These are phyloP conservation scores for Neonectria ditissima DNA, from an alignment of 2,329 filamentous ascomycete genomes.

Conservation along the genomic window DNA sequence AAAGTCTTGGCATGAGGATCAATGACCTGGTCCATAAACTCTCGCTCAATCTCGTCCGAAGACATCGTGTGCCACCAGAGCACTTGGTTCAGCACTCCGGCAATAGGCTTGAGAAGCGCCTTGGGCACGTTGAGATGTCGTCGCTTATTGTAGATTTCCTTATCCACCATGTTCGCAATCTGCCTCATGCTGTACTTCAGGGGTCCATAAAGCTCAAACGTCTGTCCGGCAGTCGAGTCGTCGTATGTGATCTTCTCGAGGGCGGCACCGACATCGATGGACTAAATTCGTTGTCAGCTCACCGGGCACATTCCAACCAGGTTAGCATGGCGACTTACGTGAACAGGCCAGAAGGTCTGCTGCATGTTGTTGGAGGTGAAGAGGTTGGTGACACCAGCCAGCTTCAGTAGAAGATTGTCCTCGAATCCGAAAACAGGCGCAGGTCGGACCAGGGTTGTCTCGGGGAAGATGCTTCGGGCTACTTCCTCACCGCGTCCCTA, in stretches of 20 bases:
- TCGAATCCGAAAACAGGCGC: conserved; percentile 96
- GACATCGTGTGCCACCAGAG: conserved; percentile 92
- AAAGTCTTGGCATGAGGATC: conserved; percentile 95
- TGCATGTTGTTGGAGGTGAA: conserved; percentile 94
- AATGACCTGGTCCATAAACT: conserved; percentile 93
- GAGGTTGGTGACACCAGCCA: conserved; percentile 83
- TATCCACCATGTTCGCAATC: conserved; percentile 88
- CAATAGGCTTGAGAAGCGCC: conserved; percentile 78
- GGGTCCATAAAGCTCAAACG: conserved; percentile 93
- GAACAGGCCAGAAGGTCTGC: conserved; percentile 90
- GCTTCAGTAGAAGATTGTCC: conserved; percentile 87
- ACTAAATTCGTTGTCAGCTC: conserved; percentile 59
- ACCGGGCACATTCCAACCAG: not conserved
- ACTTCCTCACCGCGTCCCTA: conserved; percentile 84
- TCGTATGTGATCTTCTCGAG: conserved; percentile 92
- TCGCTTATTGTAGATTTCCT: conserved; percentile 90
- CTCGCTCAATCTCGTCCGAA: conserved; percentile 87
- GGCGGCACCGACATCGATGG: conserved; percentile 88
- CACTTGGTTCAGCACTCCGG: conserved; percentile 79
- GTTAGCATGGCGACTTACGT: conserved; percentile 66
- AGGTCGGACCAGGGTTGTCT: conserved; percentile 95
- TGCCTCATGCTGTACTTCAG: conserved; percentile 91
- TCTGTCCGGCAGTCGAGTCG: conserved; percentile 89
- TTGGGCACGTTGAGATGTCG: conserved; percentile 94
- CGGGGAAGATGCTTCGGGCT: conserved; percentile 89